Evolutionary conservation across 345 rosid species (phyloP).

Genomic region (Hevea brasiliensis): DNA sequence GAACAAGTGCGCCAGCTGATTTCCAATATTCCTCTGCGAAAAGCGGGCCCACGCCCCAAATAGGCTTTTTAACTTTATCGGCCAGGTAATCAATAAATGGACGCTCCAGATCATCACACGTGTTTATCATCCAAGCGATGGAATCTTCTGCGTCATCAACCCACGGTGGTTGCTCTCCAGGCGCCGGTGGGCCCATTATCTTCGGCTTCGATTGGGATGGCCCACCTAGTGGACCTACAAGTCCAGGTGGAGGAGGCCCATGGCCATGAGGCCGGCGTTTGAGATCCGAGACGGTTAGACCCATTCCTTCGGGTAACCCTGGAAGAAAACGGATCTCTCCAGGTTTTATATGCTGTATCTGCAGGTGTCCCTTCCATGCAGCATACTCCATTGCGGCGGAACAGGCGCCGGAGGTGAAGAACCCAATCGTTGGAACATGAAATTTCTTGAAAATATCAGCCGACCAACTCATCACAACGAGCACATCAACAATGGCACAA

Average conservation of each 20-base stretch:
- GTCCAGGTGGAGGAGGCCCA: no score
- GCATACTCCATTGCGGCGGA: conserved; percentile 37
- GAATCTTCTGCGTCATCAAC: no score
- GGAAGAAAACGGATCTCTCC: conserved; percentile 18
- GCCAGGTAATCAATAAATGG: no score
- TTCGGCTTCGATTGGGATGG: no score
- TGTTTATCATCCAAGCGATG: no score
- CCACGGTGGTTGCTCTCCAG: no score
- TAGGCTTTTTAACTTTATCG: no score
- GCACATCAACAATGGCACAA: conserved; percentile 10
- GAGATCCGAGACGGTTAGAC: conserved; percentile 23
- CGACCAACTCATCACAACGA: background rate
- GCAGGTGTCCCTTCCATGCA: conserved; percentile 19
- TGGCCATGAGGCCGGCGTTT: conserved; percentile 14
- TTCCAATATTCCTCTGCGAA: no score
- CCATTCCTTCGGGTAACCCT: conserved; percentile 33
- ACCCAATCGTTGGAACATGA: conserved; percentile 22
- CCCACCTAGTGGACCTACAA: no score
- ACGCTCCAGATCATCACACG: no score
- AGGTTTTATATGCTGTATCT: background rate
- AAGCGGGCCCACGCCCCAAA: no score
- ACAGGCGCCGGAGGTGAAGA: conserved; percentile 37
- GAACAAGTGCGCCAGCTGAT: no score
- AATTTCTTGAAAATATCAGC: conserved; percentile 21
- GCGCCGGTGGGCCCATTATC: background rate